These are phyloP conservation scores for Boletus mariae DNA, from an alignment of 1,284 basidiomycete genomes.

Conservation along the genomic window DNA sequence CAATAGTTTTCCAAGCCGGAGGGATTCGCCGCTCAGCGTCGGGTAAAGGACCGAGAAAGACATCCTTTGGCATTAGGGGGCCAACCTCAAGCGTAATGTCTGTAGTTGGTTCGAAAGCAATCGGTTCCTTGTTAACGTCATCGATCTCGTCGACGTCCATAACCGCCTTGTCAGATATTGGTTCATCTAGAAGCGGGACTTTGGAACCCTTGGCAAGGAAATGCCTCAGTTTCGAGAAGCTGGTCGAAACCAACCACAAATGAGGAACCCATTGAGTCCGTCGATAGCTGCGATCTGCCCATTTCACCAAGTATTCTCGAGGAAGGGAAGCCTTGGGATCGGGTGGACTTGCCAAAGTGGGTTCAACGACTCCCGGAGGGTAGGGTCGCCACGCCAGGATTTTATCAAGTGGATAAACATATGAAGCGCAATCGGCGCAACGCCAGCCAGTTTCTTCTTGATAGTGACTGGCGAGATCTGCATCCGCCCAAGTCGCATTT, in stretches of 20 bases:
- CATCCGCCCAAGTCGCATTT: constrained; percentile 35
- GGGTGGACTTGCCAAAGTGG: constrained; percentile 42
- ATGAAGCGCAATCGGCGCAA: constrained; percentile 80
- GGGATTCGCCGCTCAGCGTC: constrained; percentile 75
- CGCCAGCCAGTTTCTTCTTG: constrained; percentile 65
- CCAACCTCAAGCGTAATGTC: constrained; percentile 39
- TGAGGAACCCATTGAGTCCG: constrained; percentile 87
- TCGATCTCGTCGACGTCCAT: constrained; percentile 33
- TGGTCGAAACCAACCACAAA: constrained; percentile 75
- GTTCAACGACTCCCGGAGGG: constrained; percentile 58
- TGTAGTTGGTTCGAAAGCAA: constrained; percentile 35
- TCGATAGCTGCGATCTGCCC: constrained; percentile 72
- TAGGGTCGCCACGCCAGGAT: constrained; percentile 89
- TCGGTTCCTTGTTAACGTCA: constrained; percentile 29
- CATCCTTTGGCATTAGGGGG: constrained; percentile 15
- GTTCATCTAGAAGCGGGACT: constrained; percentile 59
- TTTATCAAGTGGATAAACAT: constrained; percentile 70
- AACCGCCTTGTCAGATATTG: constrained; percentile 34
- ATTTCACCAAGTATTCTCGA: constrained; percentile 89
- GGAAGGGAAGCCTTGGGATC: constrained; percentile 63
- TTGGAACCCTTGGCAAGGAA: constrained; percentile 72
- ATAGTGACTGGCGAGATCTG: constrained; percentile 60
- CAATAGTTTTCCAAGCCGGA: constrained; percentile 70
- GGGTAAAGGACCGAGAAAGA: constrained; percentile 35
- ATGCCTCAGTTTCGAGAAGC: constrained; percentile 62